Conservation (phyloP, 2,329 filamentous ascomycete genomes). For the Colletotrichum paranaense region DNA sequence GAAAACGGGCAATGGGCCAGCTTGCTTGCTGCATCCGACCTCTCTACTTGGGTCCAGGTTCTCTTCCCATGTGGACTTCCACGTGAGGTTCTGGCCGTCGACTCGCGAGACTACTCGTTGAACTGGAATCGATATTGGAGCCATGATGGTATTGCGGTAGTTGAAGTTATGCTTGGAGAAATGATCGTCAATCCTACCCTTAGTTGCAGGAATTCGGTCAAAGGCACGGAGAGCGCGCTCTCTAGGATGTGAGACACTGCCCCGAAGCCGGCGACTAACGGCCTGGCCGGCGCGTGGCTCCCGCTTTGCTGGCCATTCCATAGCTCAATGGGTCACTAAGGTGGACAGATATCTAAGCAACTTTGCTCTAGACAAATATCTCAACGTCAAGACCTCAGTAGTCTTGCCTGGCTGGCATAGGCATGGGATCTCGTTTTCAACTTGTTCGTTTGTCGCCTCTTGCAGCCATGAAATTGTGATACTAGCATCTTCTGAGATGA, state of each 20-base stretch:
- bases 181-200: not conserved
- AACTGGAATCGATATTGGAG: not conserved
- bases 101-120: not conserved
- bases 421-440: not conserved
- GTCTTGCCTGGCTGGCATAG: not conserved
- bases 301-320: not conserved
- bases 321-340: not conserved
- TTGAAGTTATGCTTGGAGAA: not conserved
- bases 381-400: too few species aligned
- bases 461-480: not conserved
- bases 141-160: not conserved
- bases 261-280: slow-evolving; percentile 24
- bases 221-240: not conserved
- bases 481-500: not conserved
- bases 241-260: slow-evolving; percentile 21
- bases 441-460: not conserved
- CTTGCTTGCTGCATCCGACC: slow-evolving; percentile 19
- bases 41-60: not conserved
- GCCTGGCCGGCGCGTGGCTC: slow-evolving; percentile 1
- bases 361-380: not conserved
- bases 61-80: slow-evolving; percentile 11
- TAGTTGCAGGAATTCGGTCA: not conserved
- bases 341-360: not conserved
- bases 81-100: slow-evolving; percentile 18
- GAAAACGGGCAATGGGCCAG: not conserved